These are phyloP conservation scores for Colletotrichum orbiculare DNA, from an alignment of 2,329 filamentous ascomycete species.

Conservation along the genomic window DNA sequence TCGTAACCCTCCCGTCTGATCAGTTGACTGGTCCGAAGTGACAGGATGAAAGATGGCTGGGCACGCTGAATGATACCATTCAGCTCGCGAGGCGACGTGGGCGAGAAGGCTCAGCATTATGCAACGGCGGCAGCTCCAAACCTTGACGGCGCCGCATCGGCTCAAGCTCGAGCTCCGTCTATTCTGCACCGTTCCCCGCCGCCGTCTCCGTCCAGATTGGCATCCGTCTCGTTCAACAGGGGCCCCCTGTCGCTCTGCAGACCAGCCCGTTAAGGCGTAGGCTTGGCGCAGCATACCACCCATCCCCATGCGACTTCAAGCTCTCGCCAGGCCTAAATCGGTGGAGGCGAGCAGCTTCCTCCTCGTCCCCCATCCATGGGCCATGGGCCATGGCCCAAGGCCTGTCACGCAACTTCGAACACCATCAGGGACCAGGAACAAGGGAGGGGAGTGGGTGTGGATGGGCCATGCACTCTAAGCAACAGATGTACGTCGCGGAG, in stretches of 20 bases:
- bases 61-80: constrained; percentile 15
- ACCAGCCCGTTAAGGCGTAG: constrained; percentile 17
- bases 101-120: constrained; percentile 36
- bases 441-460: constrained; percentile 5
- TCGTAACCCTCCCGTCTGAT: constrained; percentile 33
- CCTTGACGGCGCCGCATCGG: constrained; percentile 35
- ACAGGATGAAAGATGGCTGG: constrained; percentile 8
- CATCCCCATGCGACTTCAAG: constrained; percentile 21
- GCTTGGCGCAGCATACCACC: constrained; percentile 11
- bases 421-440: constrained; percentile 29
- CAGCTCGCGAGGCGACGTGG: constrained; percentile 24
- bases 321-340: constrained; percentile 27
- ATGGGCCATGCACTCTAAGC: constrained; percentile 29
- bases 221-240: constrained; percentile 7
- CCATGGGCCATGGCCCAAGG: neutral
- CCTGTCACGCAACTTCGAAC: constrained; percentile 16
- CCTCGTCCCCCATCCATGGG: constrained; percentile 2
- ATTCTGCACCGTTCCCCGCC: constrained; percentile 22
- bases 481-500: constrained; percentile 25
- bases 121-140: constrained; percentile 29
- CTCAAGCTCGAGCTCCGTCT: constrained; percentile 31
- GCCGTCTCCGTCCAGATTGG: constrained; percentile 10
- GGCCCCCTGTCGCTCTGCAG: constrained; percentile 19
- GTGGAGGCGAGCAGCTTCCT: constrained; percentile 21
- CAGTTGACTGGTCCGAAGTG: constrained; percentile 16